Percentiles rank a stretch among this genome's conserved stretches.
These are phyloP conservation scores for Hydnomerulius pinastri DNA, from an alignment of 768 basidiomycete species.

Conservation along the genomic window DNA sequence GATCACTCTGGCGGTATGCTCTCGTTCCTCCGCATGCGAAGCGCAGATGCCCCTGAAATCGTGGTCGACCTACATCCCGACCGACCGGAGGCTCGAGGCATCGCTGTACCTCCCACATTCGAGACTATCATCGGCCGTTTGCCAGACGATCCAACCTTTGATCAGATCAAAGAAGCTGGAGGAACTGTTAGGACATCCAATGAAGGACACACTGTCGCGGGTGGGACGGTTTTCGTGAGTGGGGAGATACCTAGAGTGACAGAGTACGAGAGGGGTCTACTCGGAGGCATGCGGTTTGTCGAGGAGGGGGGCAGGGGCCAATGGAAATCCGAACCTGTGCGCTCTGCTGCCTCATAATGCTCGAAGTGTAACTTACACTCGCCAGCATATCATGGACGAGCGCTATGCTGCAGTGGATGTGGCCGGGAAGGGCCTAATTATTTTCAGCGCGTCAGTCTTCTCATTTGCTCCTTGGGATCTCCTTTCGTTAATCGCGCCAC, in stretches of 20 bases:
- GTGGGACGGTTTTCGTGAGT: constrained; percentile 69
- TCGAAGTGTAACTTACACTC: not conserved
- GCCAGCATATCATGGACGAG: constrained; percentile 79
- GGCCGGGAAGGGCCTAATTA: constrained; percentile 75
- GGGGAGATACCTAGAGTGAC: constrained; percentile 78
- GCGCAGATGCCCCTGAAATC: constrained; percentile 33
- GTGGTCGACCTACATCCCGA: constrained; percentile 77
- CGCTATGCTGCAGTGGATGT: constrained; percentile 78
- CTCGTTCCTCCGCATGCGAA: constrained; percentile 56
- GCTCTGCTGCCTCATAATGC: constrained; percentile 12
- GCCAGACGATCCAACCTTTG: constrained; percentile 72
- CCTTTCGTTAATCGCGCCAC: not conserved
- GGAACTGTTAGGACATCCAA: constrained; percentile 56
- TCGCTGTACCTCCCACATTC: constrained; percentile 62
- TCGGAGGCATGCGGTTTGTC: constrained; percentile 67
- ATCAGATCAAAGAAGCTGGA: constrained; percentile 55
- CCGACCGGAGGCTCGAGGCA: constrained; percentile 72
- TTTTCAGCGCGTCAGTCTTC: constrained; percentile 76
- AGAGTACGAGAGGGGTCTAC: constrained; percentile 65
- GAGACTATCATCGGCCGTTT: constrained; percentile 61
- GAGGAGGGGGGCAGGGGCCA: constrained; percentile 28
- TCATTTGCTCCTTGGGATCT: not conserved
- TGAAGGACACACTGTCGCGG: constrained; percentile 67
- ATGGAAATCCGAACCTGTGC: constrained; percentile 61
- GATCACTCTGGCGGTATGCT: constrained; percentile 77